Evolutionary conservation across 2,329 filamentous ascomycete genomes (phyloP), one percentile per base, ranked within the genome.

Genomic region (Trichoderma sp.): DNA sequence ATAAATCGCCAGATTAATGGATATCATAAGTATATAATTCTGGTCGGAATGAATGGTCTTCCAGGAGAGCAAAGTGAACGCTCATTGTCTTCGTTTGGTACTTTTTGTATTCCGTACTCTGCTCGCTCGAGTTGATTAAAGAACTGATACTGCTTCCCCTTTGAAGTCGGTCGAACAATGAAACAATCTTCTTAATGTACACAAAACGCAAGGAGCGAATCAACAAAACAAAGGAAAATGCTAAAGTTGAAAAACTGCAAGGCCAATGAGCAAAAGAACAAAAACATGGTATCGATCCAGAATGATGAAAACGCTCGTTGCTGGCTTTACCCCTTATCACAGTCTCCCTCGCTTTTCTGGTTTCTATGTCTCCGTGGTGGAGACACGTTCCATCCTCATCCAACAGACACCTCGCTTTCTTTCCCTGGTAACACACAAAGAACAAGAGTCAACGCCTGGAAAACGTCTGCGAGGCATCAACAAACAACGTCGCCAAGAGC

Each of bases 401-500:
- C 4, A 21, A 34, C 28, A 19, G 19, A 52, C 50, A 9, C 28
- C 50, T 30, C 15, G 28, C 21, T 19, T 12, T 2, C n/a, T n/a
- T 50, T 9, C 28, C 43, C 28, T 4, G 34, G 14, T 3, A 14
- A 14, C 1, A 14, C 34, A 59, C 30, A 5, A 17, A 10, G 14
- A 41, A 17, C 6, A 15, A 26, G 24, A n/a, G 6, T 60, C 26
- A 65, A 30, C 60, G 57, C 41, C 71, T 69, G 19, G 74, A 69
- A 73, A 78, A 80, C 7, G 78, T 73, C 43, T 76, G 75, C 5
- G 77, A 77, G 3, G 83, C 74, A 71, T 86, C 84, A 69, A 87
- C 80, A 4, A 75, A 76, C 61, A 87, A 67, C 65, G 80, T 84
- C 17, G 81, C 83, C 7, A 87, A 73, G 14, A 96, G 79, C 63